Evolutionary conservation across 352 stramenopile species (phyloP).

Genomic region (Pythium graminicola): DNA sequence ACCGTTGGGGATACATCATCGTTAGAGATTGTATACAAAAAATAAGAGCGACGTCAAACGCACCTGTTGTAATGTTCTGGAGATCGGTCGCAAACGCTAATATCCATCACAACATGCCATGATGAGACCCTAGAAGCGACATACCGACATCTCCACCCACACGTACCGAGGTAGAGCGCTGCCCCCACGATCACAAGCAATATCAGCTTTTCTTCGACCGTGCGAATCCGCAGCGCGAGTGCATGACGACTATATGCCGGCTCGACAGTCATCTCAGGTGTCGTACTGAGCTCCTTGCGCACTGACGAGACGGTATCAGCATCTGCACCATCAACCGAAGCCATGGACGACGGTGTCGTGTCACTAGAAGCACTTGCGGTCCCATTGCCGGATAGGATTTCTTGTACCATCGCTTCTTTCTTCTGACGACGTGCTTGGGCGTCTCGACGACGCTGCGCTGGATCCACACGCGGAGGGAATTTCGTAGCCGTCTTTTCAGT

Average conservation of each 20-base stretch:
- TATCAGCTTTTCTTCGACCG: constrained; percentile 54
- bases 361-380: background rate
- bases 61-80: constrained; percentile 35
- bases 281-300: constrained; percentile 5
- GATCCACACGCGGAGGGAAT: constrained; percentile 47
- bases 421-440: constrained; percentile 47
- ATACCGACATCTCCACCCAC: background rate
- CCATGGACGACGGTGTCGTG: background rate
- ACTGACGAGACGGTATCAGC: constrained; percentile 3
- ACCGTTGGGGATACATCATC: background rate
- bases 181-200: constrained; percentile 42
- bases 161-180: constrained; percentile 43
- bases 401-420: constrained; percentile 51
- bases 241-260: constrained; percentile 48
- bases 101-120: background rate
- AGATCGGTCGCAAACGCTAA: constrained; percentile 48
- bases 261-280: constrained; percentile 10
- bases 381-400: constrained; percentile 33
- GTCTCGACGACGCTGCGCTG: constrained; percentile 59
- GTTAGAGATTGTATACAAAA: background rate
- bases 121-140: background rate
- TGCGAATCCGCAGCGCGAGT: constrained; percentile 41
- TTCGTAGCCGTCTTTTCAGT: constrained; percentile 24
- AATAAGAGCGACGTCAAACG: background rate
- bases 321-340: constrained; percentile 1